Base-by-base conservation (phyloP, 140 eudicot genomes). In the Flaveria floridana region DNA sequence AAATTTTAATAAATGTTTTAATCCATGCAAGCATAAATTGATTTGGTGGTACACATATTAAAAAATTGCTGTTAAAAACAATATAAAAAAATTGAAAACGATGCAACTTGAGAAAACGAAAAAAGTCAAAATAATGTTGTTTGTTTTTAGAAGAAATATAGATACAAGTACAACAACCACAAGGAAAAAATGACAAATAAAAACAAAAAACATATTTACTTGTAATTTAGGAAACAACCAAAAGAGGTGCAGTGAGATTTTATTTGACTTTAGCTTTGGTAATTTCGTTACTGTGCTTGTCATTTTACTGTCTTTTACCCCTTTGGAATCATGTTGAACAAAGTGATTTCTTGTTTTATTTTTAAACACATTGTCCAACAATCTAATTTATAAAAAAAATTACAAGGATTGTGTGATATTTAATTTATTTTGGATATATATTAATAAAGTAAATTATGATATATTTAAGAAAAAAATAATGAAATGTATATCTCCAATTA, bases 201-300 rank as follows among this genome's bases (percentile, higher is more conserved):
- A 76, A 62, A 76, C 78, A 81, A 71, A 66, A 72, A 71, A 6
- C 10, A 46, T 25, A 76, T 57, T 71, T 76, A 56, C 30, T 50
- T 82, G 85, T 79, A 82, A 23, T 82, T 68, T 65, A 25, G 73
- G 61, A 82, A 82, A 73, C 76, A 72, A 77, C 85, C 77, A 82
- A 76, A 72, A 52, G 67, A 44, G 71, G 79, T 76, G 78, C 79
- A 82, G 79, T 82, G 82, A 77, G 85, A 82, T 82, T 77, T 77
- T 77, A 67, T 82, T 77, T 81, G 82, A 72, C 85, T 81, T 81
- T 81, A 76, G 82, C 82, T 81, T 82, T 82, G 82, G 82, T 78
- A 72, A 68, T 72, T 77, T 82, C 82, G 73, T 71, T 75, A 50
- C 72, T 61, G 65, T 80, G 51, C 65, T 80, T 51, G 84, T 70